Evolutionary conservation across 345 rosid genomes (phyloP).

Genomic region (Ceriops tagal): DNA sequence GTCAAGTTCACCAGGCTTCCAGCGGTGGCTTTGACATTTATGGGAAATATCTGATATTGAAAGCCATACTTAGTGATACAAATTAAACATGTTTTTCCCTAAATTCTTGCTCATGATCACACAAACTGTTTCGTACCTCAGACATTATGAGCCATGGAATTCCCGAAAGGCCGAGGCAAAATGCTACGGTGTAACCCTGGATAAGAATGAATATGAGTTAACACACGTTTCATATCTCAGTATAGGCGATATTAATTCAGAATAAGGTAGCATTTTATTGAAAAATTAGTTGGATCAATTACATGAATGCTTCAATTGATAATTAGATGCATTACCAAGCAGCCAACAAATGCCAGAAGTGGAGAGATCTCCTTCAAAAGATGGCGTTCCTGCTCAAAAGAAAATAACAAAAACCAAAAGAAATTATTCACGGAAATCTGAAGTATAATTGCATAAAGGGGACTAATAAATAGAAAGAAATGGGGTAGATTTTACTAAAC

Average conservation of each 20-base stretch:
- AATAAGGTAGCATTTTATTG: too few species aligned
- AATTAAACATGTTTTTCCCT: neutral
- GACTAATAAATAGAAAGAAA: neutral
- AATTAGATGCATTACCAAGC: slow-evolving; percentile 23
- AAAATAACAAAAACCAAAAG: neutral
- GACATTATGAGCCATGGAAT: slow-evolving; percentile 65
- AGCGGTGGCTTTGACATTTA: slow-evolving; percentile 63
- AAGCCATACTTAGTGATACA: neutral
- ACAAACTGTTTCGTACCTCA: slow-evolving; percentile 40
- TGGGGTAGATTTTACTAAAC: slow-evolving; percentile 16
- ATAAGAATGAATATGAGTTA: too few species aligned
- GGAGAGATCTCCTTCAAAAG: slow-evolving; percentile 19
- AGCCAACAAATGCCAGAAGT: slow-evolving; percentile 24
- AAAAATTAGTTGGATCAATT: neutral
- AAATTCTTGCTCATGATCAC: neutral
- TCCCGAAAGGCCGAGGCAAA: slow-evolving; percentile 44
- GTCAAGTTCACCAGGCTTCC: slow-evolving; percentile 48
- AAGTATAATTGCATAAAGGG: too few species aligned
- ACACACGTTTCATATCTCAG: too few species aligned
- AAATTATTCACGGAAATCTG: neutral
- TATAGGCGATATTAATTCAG: too few species aligned
- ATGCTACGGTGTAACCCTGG: slow-evolving; percentile 36
- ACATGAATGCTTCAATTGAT: too few species aligned
- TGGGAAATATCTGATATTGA: slow-evolving; percentile 60
- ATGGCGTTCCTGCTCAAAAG: slow-evolving; percentile 21